Conservation (phyloP, 257 asterid species). For the Parsonsia alboflavescens region DNA sequence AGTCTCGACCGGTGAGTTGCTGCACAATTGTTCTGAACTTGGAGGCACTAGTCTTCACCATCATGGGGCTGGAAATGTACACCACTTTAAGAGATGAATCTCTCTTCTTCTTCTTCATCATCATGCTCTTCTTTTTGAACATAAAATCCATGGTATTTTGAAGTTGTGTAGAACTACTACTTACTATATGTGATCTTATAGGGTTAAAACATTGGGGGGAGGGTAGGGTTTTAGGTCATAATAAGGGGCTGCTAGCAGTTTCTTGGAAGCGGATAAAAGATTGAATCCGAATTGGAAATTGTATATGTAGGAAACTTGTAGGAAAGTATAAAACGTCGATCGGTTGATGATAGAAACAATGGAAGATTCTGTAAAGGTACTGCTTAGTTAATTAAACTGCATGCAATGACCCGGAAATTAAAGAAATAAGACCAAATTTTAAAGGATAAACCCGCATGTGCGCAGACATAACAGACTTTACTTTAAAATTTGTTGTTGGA, state of each 20-base stretch:
- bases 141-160: slow-evolving; percentile 10
- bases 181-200: too few relatives aligned
- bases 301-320: slow-evolving; percentile 25
- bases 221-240: slow-evolving; percentile 13
- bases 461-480: not conserved
- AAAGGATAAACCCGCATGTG: not conserved
- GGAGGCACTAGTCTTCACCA: slow-evolving; percentile 63
- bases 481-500: too few relatives aligned
- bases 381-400: slow-evolving; percentile 4
- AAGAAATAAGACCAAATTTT: too few relatives aligned
- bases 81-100: slow-evolving; percentile 50
- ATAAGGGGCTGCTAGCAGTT: slow-evolving; percentile 26
- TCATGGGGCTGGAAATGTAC: slow-evolving; percentile 84
- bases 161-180: not conserved
- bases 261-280: slow-evolving; percentile 54
- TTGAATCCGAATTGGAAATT: too few relatives aligned
- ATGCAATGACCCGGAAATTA: slow-evolving; percentile 53
- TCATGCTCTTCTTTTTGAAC: slow-evolving; percentile 19
- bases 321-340: slow-evolving; percentile 36
- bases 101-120: slow-evolving; percentile 17
- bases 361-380: slow-evolving; percentile 41
- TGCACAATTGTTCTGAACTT: slow-evolving; percentile 63
- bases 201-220: too few relatives aligned
- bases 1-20: slow-evolving; percentile 63
- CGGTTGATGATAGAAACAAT: not conserved